Conservation (phyloP, 345 rosid species). For the Lumnitzera littorea region DNA sequence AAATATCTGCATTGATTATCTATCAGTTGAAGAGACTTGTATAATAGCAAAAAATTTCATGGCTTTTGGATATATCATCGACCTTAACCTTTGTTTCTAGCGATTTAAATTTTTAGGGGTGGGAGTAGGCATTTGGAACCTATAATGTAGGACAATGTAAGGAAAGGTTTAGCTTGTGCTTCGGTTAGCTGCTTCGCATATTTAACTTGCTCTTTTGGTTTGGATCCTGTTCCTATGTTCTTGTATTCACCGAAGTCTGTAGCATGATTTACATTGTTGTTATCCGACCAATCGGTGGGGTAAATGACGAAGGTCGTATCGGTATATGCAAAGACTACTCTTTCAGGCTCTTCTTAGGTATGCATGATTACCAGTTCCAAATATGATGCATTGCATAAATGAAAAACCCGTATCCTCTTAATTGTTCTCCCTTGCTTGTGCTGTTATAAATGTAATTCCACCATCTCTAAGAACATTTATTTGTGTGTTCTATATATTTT, state of each 20-base stretch:
- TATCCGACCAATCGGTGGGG: constrained; percentile 48
- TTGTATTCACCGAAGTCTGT: constrained; percentile 51
- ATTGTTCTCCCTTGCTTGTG: constrained; percentile 36
- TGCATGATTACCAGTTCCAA: constrained; percentile 31
- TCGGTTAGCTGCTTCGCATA: constrained; percentile 26
- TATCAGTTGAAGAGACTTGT: too few relatives aligned
- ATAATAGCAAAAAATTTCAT: too few relatives aligned
- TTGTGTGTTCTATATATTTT: constrained; percentile 20
- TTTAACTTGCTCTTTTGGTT: constrained; percentile 13
- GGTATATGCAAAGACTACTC: constrained; percentile 43
- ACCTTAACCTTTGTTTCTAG: too few relatives aligned
- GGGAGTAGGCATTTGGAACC: constrained; percentile 70
- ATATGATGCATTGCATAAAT: constrained; percentile 47
- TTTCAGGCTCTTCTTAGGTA: constrained; percentile 66
- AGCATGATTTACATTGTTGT: constrained; percentile 9
- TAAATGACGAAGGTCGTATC: constrained; percentile 25
- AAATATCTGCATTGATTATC: too few relatives aligned
- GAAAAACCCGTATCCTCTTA: constrained; percentile 40
- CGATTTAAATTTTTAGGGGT: constrained; percentile 21
- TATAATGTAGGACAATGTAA: constrained; percentile 33
- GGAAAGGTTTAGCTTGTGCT: constrained; percentile 23
- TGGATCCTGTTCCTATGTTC: constrained; percentile 44
- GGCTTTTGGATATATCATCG: too few relatives aligned
- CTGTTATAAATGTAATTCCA: constrained; percentile 41
- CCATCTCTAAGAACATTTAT: constrained; percentile 26